Evolutionary conservation across 768 basidiomycete genomes (phyloP).

Genomic region (Kwoniella sp.): DNA sequence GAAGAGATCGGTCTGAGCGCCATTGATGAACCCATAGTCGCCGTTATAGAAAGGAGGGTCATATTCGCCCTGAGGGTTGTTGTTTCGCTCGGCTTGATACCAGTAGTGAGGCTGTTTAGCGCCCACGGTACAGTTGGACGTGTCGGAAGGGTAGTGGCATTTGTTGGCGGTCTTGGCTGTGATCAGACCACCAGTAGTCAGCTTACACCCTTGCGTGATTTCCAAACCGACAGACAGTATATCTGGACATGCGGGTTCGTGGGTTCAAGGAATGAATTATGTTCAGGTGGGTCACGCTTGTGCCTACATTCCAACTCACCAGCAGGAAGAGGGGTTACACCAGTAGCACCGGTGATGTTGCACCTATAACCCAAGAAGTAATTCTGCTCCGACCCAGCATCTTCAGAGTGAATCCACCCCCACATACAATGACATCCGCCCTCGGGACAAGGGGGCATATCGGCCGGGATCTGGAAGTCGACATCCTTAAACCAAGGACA

Average conservation of each 20-base stretch:
- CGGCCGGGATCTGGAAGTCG: slow-evolving; percentile 51
- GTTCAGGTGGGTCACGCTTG: too few relatives aligned
- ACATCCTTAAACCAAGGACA: slow-evolving; percentile 53
- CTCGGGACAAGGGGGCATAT: slow-evolving; percentile 52
- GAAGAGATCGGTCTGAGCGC: slow-evolving; percentile 54
- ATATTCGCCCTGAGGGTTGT: slow-evolving; percentile 45
- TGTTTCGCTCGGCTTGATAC: slow-evolving; percentile 45
- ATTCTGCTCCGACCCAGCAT: slow-evolving; percentile 46
- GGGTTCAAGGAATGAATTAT: too few relatives aligned
- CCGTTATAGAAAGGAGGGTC: slow-evolving; percentile 55
- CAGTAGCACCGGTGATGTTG: slow-evolving; percentile 48
- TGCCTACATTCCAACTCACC: too few relatives aligned
- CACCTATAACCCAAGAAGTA: slow-evolving; percentile 49
- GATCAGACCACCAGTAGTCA: neutral
- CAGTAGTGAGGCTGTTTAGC: slow-evolving; percentile 54
- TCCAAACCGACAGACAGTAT: too few relatives aligned
- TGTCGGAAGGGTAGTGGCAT: slow-evolving; percentile 48
- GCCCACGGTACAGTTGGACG: slow-evolving; percentile 51
- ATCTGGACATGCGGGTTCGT: too few relatives aligned
- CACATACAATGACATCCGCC: slow-evolving; percentile 53
- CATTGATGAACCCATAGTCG: slow-evolving; percentile 52
- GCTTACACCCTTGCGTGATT: too few relatives aligned
- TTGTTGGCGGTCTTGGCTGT: slow-evolving; percentile 50
- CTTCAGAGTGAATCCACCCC: slow-evolving; percentile 51
- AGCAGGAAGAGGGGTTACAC: slow-evolving; percentile 36